phyloP scores from a whole-genome alignment of 2,329 filamentous ascomycete species.

The Claviceps paspali region DNA sequence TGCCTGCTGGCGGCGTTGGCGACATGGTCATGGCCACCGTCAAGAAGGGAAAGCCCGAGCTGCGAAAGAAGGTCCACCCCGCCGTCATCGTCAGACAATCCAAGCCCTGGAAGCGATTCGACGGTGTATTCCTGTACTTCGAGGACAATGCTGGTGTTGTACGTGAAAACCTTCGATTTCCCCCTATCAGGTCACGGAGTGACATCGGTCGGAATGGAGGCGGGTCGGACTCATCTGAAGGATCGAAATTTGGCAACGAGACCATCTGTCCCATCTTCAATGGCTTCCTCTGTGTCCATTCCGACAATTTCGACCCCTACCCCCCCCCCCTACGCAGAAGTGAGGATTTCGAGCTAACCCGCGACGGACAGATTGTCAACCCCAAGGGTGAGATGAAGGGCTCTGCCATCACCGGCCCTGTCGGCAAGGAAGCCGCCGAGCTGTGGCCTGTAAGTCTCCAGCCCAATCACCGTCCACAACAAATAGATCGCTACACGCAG shows the following conservation, averaged over 20 bases:
- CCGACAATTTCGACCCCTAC: background rate
- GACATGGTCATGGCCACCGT: conserved; percentile 99
- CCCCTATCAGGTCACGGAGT: too few species aligned
- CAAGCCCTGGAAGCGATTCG: conserved; percentile 98
- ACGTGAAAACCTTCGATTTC: conserved; percentile 35
- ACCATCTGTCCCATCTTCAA: too few species aligned
- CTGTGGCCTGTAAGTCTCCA: conserved; percentile 79
- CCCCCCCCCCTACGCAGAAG: background rate
- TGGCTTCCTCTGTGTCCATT: too few species aligned
- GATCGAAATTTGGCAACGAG: background rate
- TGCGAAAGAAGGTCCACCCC: conserved; percentile 99
- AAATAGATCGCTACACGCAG: too few species aligned
- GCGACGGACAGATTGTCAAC: conserved; percentile 82
- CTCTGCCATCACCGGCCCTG: conserved; percentile 95
- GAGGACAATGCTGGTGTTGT: conserved; percentile 99
- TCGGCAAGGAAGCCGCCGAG: conserved; percentile 99
- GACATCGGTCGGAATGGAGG: background rate
- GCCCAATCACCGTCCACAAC: background rate
- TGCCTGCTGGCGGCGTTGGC: conserved; percentile 92
- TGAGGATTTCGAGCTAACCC: background rate
- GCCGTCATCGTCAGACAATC: conserved; percentile 96
- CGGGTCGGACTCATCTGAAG: background rate
- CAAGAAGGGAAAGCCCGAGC: conserved; percentile 99
- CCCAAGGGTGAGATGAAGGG: conserved; percentile 99
- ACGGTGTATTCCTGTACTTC: conserved; percentile 99